phyloP scores from a whole-genome alignment of 805 yeast genomes.

The Metschnikowia baotianmanensis region DNA sequence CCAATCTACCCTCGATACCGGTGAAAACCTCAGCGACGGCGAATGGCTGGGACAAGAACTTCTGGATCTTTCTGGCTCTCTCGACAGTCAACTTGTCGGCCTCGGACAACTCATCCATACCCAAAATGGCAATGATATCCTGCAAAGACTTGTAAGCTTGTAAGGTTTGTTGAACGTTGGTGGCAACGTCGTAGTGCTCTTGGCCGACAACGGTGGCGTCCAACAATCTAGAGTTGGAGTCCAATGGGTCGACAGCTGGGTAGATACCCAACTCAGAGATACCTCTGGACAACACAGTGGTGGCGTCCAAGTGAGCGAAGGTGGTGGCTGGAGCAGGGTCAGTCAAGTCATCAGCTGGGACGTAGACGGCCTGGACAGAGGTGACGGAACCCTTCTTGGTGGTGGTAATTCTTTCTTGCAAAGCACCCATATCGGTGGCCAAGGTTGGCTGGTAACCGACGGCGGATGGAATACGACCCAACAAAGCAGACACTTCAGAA shows the following conservation, averaged over 20 bases:
- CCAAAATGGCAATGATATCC: conserved; percentile 99
- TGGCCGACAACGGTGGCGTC: conserved; percentile 97
- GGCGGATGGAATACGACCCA: conserved; percentile 99
- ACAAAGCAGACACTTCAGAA: conserved; percentile 99
- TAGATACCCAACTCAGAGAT: conserved; percentile 99
- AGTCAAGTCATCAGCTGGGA: conserved; percentile 99
- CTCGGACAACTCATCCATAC: conserved; percentile 99
- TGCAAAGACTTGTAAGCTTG: conserved; percentile 99
- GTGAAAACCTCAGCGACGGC: conserved; percentile 99
- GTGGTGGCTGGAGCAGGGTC: conserved; percentile 99
- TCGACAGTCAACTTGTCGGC: conserved; percentile 98
- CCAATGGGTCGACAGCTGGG: conserved; percentile 99
- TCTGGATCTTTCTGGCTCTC: conserved; percentile 99
- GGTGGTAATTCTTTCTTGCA: conserved; percentile 99
- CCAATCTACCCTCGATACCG: conserved; percentile 98
- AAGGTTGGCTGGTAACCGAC: conserved; percentile 99
- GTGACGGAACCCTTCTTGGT: conserved; percentile 99
- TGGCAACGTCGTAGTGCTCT: conserved; percentile 97
- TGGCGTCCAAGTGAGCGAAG: conserved; percentile 99
- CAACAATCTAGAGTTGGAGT: conserved; percentile 97
- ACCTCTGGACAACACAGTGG: conserved; percentile 99
- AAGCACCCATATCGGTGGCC: conserved; percentile 99
- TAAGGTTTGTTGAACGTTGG: conserved; percentile 94
- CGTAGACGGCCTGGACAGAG: conserved; percentile 99
- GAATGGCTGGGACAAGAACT: conserved; percentile 99